Conservation (phyloP, 306 rosid species). For the Chamaecrista fasciculata region DNA sequence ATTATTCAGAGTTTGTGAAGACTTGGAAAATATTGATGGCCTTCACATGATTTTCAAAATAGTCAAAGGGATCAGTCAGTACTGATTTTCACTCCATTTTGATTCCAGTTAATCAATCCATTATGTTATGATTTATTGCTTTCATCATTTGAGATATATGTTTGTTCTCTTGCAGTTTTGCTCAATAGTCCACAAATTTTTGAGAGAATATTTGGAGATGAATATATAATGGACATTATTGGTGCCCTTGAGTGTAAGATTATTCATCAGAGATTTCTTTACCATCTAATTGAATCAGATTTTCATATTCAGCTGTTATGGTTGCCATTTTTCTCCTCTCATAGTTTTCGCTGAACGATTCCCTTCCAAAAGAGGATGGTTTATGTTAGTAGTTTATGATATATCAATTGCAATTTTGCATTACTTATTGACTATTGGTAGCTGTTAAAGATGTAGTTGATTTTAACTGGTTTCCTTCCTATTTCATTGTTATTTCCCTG, state of each 20-base stretch:
- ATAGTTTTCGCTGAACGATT: background rate
- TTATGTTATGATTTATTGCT: background rate
- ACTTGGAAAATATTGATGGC: conserved; percentile 74
- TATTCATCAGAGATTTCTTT: conserved; percentile 14
- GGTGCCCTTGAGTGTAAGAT: conserved; percentile 92
- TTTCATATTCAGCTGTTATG: conserved; percentile 1
- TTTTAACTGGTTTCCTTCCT: background rate
- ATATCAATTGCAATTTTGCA: background rate
- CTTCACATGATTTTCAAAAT: conserved; percentile 92
- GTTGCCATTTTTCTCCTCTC: background rate
- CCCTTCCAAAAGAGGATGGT: background rate
- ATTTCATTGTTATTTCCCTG: background rate
- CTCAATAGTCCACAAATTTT: conserved; percentile 84
- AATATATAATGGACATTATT: conserved; percentile 74
- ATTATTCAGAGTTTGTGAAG: conserved; percentile 74
- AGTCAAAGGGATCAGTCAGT: conserved; percentile 89
- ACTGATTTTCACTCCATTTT: conserved; percentile 30
- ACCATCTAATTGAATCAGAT: background rate
- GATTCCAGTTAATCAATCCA: background rate
- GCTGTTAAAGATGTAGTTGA: background rate
- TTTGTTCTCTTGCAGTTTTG: conserved; percentile 57
- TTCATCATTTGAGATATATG: conserved; percentile 22
- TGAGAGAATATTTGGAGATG: conserved; percentile 81
- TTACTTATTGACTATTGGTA: background rate
- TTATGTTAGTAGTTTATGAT: too few species aligned